Base-by-base conservation (phyloP, 805 yeast species). In the Candida sithepensis region DNA sequence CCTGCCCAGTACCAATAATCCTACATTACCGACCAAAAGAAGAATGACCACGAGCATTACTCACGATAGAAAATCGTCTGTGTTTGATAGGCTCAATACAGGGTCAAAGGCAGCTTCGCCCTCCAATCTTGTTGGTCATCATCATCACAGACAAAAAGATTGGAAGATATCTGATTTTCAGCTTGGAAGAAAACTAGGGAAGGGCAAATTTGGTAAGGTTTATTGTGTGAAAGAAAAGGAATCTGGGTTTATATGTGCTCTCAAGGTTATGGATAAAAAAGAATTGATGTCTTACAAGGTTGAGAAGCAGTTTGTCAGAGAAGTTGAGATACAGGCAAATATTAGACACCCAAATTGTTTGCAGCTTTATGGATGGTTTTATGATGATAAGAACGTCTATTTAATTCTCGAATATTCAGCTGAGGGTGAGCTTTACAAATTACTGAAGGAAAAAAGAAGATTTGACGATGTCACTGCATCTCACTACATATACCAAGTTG, bases 131-230 rank as follows among this genome's bases (percentile, higher is more conserved):
- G 16, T 5, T n/a, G 14, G 14, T n/a, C 14, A 7, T 12, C 28
- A 33, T n/a, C 44, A 42, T 28, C 47, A 38, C 9, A 18, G 34
- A 16, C 51, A 47, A 30, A 50, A 47, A 39, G 45, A 50, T 16
- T 65, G 68, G 68, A 60, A 55, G 42, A 52, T 61, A 19, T 39
- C 51, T 24, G 94, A 88, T 60, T 92, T 92, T 67, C 96, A 90
- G 56, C 76, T 92, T 39, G 98, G 97, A 16, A 78, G 83, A 45
- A 82, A 85, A 48, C 73, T 92, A 42, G 99, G 98, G 0, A 89
- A 88, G 61, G 99, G 99, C 6, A 89, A 90, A 64, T 83, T 91
- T 59, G 99, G 99, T 8, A 82, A 81, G 58, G 98, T 94, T 1
- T 91, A 89, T 66, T 87, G 96, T 61, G 97, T 85, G 8, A 75